These are phyloP conservation scores for Allomyces javanicus DNA, from an alignment of 192 early-diverging fungal species.

Conservation along the genomic window DNA sequence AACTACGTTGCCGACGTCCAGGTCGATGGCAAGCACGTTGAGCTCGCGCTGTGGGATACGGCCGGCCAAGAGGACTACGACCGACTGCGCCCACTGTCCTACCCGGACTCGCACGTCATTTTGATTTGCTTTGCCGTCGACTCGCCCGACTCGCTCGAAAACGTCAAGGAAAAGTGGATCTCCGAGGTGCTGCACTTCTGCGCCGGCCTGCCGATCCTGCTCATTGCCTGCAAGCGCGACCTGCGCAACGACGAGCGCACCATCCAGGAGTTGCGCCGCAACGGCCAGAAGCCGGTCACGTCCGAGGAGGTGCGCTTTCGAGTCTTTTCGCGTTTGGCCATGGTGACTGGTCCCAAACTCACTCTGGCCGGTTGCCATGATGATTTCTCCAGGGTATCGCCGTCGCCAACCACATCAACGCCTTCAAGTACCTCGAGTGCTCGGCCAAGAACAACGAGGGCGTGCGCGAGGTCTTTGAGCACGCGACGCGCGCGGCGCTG, in stretches of 20 bases:
- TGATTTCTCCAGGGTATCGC: slow-evolving; percentile 31
- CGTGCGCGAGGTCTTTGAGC: slow-evolving; percentile 70
- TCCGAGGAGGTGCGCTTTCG: slow-evolving; percentile 36
- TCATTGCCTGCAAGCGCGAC: slow-evolving; percentile 80
- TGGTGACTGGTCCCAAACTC: not conserved
- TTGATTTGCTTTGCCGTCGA: slow-evolving; percentile 84
- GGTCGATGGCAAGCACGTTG: slow-evolving; percentile 63
- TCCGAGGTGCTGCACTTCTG: slow-evolving; percentile 37
- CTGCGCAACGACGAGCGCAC: slow-evolving; percentile 59
- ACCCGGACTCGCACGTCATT: slow-evolving; percentile 80
- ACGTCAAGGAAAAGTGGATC: slow-evolving; percentile 41
- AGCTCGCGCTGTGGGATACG: slow-evolving; percentile 92
- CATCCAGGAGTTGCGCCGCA: slow-evolving; percentile 55
- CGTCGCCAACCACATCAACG: slow-evolving; percentile 67
- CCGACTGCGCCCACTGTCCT: slow-evolving; percentile 75
- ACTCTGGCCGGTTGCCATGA: not conserved
- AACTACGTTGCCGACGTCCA: slow-evolving; percentile 79
- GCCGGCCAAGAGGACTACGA: slow-evolving; percentile 95
- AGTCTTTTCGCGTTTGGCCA: slow-evolving; percentile 1
- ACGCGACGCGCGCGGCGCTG: slow-evolving; percentile 68
- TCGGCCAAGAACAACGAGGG: slow-evolving; percentile 61
- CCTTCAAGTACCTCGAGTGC: slow-evolving; percentile 77
- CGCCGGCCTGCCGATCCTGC: slow-evolving; percentile 56
- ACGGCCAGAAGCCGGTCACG: slow-evolving; percentile 51
- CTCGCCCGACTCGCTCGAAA: slow-evolving; percentile 61